Evolutionary conservation across 768 basidiomycete species (phyloP).

Genomic region (Russula ochroleuca): DNA sequence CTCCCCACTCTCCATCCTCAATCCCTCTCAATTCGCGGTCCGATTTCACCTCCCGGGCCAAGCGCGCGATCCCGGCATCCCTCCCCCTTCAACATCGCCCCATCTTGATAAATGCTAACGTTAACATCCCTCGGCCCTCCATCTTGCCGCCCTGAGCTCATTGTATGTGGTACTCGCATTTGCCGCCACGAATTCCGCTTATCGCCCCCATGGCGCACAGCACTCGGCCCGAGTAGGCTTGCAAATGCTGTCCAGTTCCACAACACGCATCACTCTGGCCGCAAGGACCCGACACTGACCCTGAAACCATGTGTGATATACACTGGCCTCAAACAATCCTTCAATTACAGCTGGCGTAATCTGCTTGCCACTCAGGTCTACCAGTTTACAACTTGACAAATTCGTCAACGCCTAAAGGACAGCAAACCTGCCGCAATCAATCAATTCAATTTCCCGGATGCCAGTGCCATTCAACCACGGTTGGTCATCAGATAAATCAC

Average conservation of each 20-base stretch:
- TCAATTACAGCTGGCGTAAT: background rate
- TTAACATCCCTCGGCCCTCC: too few relatives aligned
- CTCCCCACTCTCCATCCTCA: background rate
- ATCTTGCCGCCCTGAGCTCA: too few relatives aligned
- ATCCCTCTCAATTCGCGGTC: background rate
- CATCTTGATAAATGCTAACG: background rate
- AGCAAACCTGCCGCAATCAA: background rate
- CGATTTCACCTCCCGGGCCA: conserved; percentile 10
- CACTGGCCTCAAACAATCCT: background rate
- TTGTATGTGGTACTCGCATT: too few relatives aligned
- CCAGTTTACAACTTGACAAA: too few relatives aligned
- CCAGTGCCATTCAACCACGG: background rate
- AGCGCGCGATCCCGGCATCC: background rate
- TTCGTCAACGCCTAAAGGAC: background rate
- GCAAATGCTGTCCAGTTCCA: too few relatives aligned
- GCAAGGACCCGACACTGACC: background rate
- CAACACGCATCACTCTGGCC: background rate
- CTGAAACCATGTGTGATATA: too few relatives aligned
- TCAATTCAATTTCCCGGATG: background rate
- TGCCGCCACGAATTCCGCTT: background rate
- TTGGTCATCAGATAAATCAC: background rate
- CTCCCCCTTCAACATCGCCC: background rate
- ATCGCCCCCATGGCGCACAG: too few relatives aligned
- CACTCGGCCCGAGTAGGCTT: too few relatives aligned
- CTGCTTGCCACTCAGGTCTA: too few relatives aligned